Conservation (phyloP, 306 rosid genomes). For the Trichosanthes truncata region DNA sequence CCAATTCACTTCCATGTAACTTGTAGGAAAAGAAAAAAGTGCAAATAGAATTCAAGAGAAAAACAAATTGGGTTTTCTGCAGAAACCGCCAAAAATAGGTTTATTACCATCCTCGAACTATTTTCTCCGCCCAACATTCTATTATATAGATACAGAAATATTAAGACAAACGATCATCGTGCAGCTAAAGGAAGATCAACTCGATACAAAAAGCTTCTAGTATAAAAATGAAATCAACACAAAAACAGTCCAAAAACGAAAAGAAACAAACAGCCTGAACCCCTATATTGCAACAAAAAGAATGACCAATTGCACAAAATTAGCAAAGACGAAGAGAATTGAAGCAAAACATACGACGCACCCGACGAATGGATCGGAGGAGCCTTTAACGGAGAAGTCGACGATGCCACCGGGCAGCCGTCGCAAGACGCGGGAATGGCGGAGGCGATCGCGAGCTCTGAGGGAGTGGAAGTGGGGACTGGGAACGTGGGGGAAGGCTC, state of each 20-base stretch:
- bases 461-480: conserved; percentile 40
- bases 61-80: neutral
- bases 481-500: conserved; percentile 43
- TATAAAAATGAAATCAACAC: too few relatives aligned
- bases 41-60: neutral
- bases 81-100: neutral
- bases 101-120: neutral
- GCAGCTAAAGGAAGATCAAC: neutral
- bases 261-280: neutral
- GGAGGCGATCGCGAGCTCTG: conserved; percentile 51
- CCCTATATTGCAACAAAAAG: neutral
- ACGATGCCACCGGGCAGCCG: conserved; percentile 42
- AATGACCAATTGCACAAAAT: neutral
- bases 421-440: conserved; percentile 60
- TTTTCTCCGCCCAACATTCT: neutral
- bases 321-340: conserved; percentile 7
- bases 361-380: conserved; percentile 73
- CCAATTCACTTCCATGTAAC: neutral
- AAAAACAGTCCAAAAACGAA: too few relatives aligned
- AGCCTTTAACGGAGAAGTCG: conserved; percentile 63
- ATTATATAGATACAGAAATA: neutral
- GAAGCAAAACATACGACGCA: conserved; percentile 16
- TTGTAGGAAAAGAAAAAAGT: neutral
- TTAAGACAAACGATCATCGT: neutral
- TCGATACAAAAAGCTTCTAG: neutral